phyloP scores from a whole-genome alignment of 2,329 filamentous ascomycete genomes.

The Pezicula rhizophila region DNA sequence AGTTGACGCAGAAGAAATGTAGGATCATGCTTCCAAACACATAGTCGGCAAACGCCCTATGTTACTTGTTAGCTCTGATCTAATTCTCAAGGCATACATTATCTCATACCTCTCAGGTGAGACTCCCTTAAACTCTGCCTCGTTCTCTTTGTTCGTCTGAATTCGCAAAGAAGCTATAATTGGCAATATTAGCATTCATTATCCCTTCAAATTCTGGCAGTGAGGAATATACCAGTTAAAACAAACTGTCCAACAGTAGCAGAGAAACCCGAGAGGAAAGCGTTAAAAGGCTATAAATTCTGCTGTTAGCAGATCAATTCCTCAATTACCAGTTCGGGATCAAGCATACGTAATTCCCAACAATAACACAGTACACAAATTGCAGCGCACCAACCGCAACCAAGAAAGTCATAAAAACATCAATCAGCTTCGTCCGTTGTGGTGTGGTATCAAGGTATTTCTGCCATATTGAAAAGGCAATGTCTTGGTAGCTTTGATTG shows the following conservation, averaged over 20 bases:
- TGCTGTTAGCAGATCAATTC: conserved; percentile 6
- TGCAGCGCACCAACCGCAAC: conserved; percentile 82
- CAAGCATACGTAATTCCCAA: conserved; percentile 82
- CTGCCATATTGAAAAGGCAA: conserved; percentile 64
- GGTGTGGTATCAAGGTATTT: conserved; percentile 78
- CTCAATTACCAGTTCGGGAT: neutral
- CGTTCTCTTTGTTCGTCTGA: conserved; percentile 82
- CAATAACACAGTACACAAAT: conserved; percentile 86
- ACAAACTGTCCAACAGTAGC: conserved; percentile 97
- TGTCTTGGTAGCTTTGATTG: conserved; percentile 37
- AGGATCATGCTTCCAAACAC: conserved; percentile 90
- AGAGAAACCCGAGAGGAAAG: conserved; percentile 91
- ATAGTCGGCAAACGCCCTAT: conserved; percentile 91
- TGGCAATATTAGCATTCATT: neutral
- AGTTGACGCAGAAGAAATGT: conserved; percentile 99
- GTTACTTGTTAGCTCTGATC: conserved; percentile 11
- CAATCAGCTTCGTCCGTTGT: conserved; percentile 86
- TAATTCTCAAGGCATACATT: neutral
- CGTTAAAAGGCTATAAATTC: conserved; percentile 82
- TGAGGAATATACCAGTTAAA: conserved; percentile 62
- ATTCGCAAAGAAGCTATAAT: conserved; percentile 67
- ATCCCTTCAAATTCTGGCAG: neutral
- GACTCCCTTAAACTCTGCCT: conserved; percentile 67
- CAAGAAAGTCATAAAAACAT: conserved; percentile 85
- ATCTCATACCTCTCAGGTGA: conserved; percentile 68